These are phyloP conservation scores for Platanus orientalis DNA, from an alignment of 164 flowering plant genomes.

Conservation along the genomic window DNA sequence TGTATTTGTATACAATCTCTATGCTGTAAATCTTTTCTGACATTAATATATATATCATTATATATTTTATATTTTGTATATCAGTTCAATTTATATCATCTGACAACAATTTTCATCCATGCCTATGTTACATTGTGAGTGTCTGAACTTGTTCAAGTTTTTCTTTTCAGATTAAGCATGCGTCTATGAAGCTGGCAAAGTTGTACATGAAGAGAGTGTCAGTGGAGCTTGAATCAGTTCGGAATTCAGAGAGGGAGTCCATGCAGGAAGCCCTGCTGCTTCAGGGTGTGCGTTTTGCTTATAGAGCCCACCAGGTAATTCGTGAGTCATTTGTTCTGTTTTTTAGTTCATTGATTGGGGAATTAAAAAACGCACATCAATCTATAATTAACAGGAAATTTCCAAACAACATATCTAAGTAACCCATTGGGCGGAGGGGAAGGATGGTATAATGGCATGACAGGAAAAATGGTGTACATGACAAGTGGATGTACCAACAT, in stretches of 20 bases:
- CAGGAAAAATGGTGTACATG: too few relatives aligned
- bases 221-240: slow-evolving; percentile 42
- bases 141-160: not conserved
- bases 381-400: not conserved
- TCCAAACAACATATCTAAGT: too few relatives aligned
- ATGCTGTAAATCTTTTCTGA: too few relatives aligned
- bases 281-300: slow-evolving; percentile 68
- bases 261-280: slow-evolving; percentile 58
- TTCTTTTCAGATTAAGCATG: slow-evolving; percentile 53
- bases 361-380: not conserved
- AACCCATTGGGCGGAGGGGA: too few relatives aligned
- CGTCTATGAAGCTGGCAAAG: slow-evolving; percentile 53
- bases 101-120: not conserved
- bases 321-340: not conserved
- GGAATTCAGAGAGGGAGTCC: slow-evolving; percentile 45
- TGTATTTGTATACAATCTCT: too few relatives aligned
- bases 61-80: too few relatives aligned
- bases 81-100: too few relatives aligned
- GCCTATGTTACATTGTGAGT: not conserved
- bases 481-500: too few relatives aligned
- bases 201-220: slow-evolving; percentile 59
- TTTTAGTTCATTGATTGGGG: not conserved
- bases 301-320: slow-evolving; percentile 63
- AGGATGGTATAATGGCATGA: too few relatives aligned
- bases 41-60: too few relatives aligned